A percentile compares a stretch with the other conserved stretches of the same genome.
phyloP scores from a whole-genome alignment of 768 basidiomycete species.

The Hericium alpestre region DNA sequence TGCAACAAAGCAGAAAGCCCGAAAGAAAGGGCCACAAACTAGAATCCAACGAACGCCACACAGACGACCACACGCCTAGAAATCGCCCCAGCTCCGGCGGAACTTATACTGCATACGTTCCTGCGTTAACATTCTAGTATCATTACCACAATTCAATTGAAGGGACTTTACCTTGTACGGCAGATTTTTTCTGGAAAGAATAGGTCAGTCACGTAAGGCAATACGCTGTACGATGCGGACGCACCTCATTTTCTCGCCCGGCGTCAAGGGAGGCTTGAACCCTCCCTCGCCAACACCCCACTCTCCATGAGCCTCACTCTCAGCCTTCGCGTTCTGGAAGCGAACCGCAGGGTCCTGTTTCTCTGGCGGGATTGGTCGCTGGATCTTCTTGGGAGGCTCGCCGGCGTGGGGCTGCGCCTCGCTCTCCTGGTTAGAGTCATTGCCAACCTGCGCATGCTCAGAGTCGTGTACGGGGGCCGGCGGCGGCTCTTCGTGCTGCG shows the following conservation, averaged over 20 bases:
- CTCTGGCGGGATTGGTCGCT: slow-evolving; percentile 49
- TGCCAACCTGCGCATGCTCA: slow-evolving; percentile 4
- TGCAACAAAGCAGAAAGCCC: background rate
- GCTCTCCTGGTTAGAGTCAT: slow-evolving; percentile 3
- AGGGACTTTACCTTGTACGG: slow-evolving; percentile 70
- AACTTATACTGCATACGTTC: slow-evolving; percentile 79
- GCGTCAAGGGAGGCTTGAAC: slow-evolving; percentile 61
- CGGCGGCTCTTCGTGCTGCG: slow-evolving; percentile 27
- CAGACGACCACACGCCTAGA: slow-evolving; percentile 29
- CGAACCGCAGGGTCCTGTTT: slow-evolving; percentile 57
- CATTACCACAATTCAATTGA: background rate
- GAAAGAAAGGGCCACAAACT: background rate
- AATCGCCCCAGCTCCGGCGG: slow-evolving; percentile 80
- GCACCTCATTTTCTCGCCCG: slow-evolving; percentile 70
- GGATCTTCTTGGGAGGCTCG: slow-evolving; percentile 27
- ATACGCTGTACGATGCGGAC: background rate
- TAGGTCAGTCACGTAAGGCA: background rate
- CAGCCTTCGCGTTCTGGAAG: slow-evolving; percentile 44
- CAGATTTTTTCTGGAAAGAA: slow-evolving; percentile 49
- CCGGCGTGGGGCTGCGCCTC: slow-evolving; percentile 5
- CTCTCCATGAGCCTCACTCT: slow-evolving; percentile 44
- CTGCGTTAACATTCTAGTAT: slow-evolving; percentile 38
- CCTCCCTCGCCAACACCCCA: slow-evolving; percentile 68
- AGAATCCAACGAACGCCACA: background rate
- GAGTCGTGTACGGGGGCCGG: background rate